A percentile compares a stretch with the other conserved stretches of the same genome.
Conservation (phyloP, 257 asterid genomes). For the Petunia secreta region DNA sequence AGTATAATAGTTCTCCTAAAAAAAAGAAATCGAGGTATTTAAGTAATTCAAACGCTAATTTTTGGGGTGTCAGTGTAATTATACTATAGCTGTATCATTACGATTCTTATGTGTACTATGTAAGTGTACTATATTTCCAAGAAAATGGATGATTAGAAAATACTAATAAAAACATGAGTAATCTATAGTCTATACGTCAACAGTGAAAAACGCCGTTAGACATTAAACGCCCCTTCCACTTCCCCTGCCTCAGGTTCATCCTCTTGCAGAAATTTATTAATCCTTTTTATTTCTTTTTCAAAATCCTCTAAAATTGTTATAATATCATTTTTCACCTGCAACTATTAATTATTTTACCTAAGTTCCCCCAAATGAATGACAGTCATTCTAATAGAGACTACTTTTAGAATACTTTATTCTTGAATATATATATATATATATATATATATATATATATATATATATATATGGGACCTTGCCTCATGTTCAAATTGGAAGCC, state of each 20-base stretch:
- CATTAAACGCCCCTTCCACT: not conserved
- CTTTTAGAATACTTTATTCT: not conserved
- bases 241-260: not conserved
- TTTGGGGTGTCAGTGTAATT: conserved; percentile 1
- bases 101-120: conserved; percentile 17
- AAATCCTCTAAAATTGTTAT: too few relatives aligned
- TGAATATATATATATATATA: not conserved
- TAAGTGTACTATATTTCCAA: conserved; percentile 16
- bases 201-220: conserved; percentile 13
- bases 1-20: not conserved
- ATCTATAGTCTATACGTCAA: conserved; percentile 18
- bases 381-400: not conserved
- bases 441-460: too few relatives aligned
- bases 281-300: not conserved
- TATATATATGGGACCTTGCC: too few relatives aligned
- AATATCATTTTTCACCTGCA: not conserved
- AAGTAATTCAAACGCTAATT: not conserved
- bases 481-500: too few relatives aligned
- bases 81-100: not conserved
- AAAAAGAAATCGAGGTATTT: not conserved
- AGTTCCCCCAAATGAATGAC: not conserved
- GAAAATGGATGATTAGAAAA: conserved; percentile 7
- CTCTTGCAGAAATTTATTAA: not conserved
- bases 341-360: too few relatives aligned
- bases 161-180: not conserved